A percentile compares a stretch with the other conserved stretches of the same genome.
phyloP scores from a whole-genome alignment of 2,329 filamentous ascomycete species.

The Aspergillus udagawae region DNA sequence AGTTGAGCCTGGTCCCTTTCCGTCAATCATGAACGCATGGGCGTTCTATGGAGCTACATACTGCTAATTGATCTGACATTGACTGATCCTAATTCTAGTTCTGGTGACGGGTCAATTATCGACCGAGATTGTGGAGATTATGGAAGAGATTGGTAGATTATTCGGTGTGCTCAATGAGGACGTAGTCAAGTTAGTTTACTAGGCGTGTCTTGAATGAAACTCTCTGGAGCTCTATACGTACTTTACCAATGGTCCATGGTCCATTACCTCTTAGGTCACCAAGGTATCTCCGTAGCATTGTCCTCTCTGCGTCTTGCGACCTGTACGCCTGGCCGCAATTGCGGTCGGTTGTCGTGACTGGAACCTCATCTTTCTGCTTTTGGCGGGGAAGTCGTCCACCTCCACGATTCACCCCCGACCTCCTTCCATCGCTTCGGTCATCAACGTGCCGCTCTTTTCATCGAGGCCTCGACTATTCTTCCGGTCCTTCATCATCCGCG shows the following conservation, averaged over 20 bases:
- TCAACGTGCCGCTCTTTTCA: constrained; percentile 20
- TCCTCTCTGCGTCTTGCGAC: neutral
- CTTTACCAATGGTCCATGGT: neutral
- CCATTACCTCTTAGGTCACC: neutral
- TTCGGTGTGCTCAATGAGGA: constrained; percentile 62
- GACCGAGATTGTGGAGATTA: constrained; percentile 52
- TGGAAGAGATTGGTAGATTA: constrained; percentile 54
- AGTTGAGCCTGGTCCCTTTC: constrained; percentile 24
- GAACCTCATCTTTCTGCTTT: constrained; percentile 16
- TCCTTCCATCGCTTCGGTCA: constrained; percentile 25
- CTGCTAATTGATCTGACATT: constrained; percentile 4
- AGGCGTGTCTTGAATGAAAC: neutral
- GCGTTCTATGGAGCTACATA: constrained; percentile 1
- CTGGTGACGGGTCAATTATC: constrained; percentile 60
- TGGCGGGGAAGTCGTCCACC: constrained; percentile 22
- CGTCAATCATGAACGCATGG: neutral
- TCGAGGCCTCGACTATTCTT: constrained; percentile 20
- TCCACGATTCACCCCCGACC: constrained; percentile 22
- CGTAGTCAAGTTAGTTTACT: constrained; percentile 50
- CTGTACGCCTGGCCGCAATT: neutral
- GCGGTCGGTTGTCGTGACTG: neutral
- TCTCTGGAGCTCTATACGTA: neutral
- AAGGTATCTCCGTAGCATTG: neutral
- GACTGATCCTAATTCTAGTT: constrained; percentile 35
- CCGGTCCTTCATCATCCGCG: constrained; percentile 5